Conservation (phyloP, 495 filamentous ascomycete genomes). For the Penicillium fimorum region DNA sequence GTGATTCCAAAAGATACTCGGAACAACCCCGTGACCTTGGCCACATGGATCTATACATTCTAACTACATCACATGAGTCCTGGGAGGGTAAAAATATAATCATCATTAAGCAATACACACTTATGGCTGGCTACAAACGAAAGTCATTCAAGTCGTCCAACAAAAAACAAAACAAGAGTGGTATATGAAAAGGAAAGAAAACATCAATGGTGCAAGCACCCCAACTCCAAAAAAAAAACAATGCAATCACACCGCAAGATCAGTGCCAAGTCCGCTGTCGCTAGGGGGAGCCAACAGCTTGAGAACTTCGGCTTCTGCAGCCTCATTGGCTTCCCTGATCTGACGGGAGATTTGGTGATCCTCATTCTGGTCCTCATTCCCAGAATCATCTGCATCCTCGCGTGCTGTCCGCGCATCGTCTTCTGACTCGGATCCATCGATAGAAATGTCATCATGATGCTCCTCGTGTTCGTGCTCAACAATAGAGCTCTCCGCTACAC, state of each 20-base stretch:
- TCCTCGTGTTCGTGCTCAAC: slow-evolving; percentile 12
- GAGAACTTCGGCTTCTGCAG: slow-evolving; percentile 28
- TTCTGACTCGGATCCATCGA: slow-evolving; percentile 14
- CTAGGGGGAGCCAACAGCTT: slow-evolving; percentile 36
- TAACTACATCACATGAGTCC: slow-evolving; percentile 8
- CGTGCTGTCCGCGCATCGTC: slow-evolving; percentile 21
- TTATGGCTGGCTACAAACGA: slow-evolving; percentile 20
- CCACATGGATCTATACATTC: slow-evolving; percentile 3
- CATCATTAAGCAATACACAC: slow-evolving; percentile 13
- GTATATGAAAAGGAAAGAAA: slow-evolving; percentile 31
- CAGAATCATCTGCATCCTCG: slow-evolving; percentile 8
- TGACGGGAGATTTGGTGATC: slow-evolving; percentile 19
- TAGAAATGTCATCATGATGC: slow-evolving; percentile 15
- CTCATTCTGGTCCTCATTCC: slow-evolving; percentile 9
- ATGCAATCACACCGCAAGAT: slow-evolving; percentile 30
- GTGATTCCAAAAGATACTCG: neutral
- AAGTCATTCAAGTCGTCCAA: slow-evolving; percentile 26
- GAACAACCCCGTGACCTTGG: neutral
- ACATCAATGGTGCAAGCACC: slow-evolving; percentile 9
- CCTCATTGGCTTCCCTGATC: slow-evolving; percentile 31
- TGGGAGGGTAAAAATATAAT: slow-evolving; percentile 1
- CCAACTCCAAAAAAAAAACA: slow-evolving; percentile 20
- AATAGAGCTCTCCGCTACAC: slow-evolving; percentile 26
- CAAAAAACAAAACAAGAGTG: slow-evolving; percentile 24
- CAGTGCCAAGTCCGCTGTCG: slow-evolving; percentile 47